phyloP scores from a whole-genome alignment of 2,329 filamentous ascomycete genomes.

The Curvularia verruculosa region DNA sequence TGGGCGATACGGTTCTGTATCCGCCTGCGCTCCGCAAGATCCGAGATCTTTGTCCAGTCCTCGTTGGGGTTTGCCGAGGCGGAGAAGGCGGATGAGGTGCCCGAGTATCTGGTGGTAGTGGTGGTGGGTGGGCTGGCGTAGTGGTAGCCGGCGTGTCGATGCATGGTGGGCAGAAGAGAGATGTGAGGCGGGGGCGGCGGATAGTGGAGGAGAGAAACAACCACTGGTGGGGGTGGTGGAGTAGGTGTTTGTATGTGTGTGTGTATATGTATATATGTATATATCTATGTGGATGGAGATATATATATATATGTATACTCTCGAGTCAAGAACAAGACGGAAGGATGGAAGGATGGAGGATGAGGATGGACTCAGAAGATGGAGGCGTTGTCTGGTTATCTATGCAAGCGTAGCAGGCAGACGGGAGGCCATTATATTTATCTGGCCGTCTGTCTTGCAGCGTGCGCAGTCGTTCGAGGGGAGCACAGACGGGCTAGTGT shows the following conservation, averaged over 20 bases:
- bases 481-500: conserved; percentile 38
- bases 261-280: not conserved
- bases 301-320: not conserved
- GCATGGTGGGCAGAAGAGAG: conserved; percentile 45
- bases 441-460: conserved; percentile 32
- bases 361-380: conserved; percentile 4
- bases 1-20: conserved; percentile 99
- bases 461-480: conserved; percentile 36
- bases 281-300: not conserved
- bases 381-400: conserved; percentile 17
- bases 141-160: conserved; percentile 54
- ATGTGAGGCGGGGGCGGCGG: conserved; percentile 13
- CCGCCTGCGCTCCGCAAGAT: conserved; percentile 88
- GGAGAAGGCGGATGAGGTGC: conserved; percentile 93
- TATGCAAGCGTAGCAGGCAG: conserved; percentile 29
- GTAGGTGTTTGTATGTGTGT: not conserved
- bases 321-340: not conserved
- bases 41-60: conserved; percentile 99
- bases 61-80: conserved; percentile 93
- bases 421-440: conserved; percentile 40
- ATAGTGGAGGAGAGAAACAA: conserved; percentile 33
- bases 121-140: conserved; percentile 48
- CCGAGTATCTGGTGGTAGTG: conserved; percentile 66
- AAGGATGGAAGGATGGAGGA: not conserved
- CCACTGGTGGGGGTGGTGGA: conserved; percentile 17